Conservation (phyloP, 164 flowering plant genomes). For the Nelumbo lutea region DNA sequence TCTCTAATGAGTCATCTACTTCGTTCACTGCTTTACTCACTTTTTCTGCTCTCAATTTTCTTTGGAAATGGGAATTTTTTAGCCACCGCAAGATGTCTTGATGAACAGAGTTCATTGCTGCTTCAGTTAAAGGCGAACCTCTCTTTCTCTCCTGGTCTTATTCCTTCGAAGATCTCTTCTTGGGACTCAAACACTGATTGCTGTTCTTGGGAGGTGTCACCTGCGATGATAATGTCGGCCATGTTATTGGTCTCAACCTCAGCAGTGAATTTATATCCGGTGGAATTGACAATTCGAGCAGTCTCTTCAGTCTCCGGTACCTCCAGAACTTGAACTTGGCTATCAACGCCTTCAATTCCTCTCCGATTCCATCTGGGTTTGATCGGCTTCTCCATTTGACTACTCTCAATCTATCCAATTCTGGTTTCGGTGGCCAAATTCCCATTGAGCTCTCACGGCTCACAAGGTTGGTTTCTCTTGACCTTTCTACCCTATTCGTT, state of each 20-base stretch:
- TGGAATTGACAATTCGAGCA: constrained; percentile 19
- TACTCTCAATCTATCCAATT: constrained; percentile 40
- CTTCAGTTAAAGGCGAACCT: constrained; percentile 29
- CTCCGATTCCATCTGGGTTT: constrained; percentile 32
- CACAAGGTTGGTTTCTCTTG: constrained; percentile 12
- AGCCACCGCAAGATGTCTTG: constrained; percentile 13
- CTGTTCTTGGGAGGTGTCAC: constrained; percentile 31
- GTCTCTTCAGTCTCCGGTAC: constrained; percentile 26
- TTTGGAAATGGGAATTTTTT: too few relatives aligned
- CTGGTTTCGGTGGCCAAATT: constrained; percentile 44
- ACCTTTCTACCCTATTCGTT: constrained; percentile 14
- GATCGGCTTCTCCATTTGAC: constrained; percentile 25
- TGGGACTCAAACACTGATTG: constrained; percentile 35
- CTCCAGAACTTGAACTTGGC: constrained; percentile 37
- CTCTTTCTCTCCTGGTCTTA: neutral
- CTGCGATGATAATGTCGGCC: constrained; percentile 25
- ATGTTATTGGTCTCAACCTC: constrained; percentile 29
- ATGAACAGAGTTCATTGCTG: constrained; percentile 24
- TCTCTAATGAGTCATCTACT: too few relatives aligned
- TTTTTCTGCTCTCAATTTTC: too few relatives aligned
- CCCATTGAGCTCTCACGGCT: constrained; percentile 18
- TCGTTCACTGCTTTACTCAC: too few relatives aligned
- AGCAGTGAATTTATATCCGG: constrained; percentile 19
- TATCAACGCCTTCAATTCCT: constrained; percentile 21
- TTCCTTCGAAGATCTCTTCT: constrained; percentile 10